Percentiles rank a stretch among this genome's conserved stretches.
These are phyloP conservation scores for Phanerochaete carnosa DNA, from an alignment of 768 basidiomycete species.

Conservation along the genomic window DNA sequence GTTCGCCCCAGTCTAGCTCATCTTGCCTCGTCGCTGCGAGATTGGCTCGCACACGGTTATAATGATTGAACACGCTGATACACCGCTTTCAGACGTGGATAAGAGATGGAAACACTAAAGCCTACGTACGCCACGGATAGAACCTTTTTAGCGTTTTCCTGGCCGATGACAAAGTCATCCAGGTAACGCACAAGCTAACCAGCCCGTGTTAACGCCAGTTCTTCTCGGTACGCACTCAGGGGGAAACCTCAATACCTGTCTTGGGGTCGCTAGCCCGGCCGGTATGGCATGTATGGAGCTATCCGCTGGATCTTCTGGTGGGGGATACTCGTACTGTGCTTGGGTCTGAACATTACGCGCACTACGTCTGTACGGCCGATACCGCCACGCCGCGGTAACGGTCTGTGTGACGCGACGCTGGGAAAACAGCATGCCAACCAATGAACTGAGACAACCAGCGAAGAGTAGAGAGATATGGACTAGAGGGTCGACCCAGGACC, in stretches of 20 bases:
- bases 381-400: not conserved
- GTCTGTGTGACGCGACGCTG: not conserved
- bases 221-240: not conserved
- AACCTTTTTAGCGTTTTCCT: slow-evolving; percentile 90
- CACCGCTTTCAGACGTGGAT: not conserved
- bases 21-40: slow-evolving; percentile 45
- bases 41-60: slow-evolving; percentile 82
- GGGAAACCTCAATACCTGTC: slow-evolving; percentile 34
- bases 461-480: not conserved
- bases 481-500: not conserved
- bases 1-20: slow-evolving; percentile 26
- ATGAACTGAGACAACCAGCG: not conserved
- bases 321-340: slow-evolving; percentile 43
- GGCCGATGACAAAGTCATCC: slow-evolving; percentile 87
- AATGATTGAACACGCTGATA: slow-evolving; percentile 88
- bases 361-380: not conserved
- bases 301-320: slow-evolving; percentile 24
- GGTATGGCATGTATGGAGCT: slow-evolving; percentile 34
- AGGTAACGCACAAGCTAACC: slow-evolving; percentile 77
- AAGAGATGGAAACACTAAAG: not conserved
- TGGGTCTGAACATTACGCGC: slow-evolving; percentile 46
- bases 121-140: slow-evolving; percentile 85
- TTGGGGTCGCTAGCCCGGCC: slow-evolving; percentile 56
- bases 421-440: not conserved
- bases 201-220: not conserved